Evolutionary conservation across 2,329 filamentous ascomycete species (phyloP), one percentile per base, ranked within the genome.

Genomic region (Pseudophaeomoniella oleicola): DNA sequence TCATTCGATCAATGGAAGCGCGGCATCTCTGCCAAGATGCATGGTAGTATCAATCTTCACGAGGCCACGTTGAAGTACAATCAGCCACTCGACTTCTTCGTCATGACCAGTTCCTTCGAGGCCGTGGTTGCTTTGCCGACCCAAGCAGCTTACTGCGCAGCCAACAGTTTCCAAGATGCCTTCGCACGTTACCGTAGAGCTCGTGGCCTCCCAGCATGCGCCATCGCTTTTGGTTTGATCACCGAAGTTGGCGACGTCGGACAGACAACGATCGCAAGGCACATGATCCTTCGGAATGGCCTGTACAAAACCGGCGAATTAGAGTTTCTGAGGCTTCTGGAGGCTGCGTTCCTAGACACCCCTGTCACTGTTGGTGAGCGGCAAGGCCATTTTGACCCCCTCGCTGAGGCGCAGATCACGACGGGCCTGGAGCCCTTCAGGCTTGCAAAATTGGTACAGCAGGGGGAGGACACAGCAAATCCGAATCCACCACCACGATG

Each of bases 81-180:
- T 0, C 27, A 19, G 2, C 46, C 47, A 3, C 47, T 66, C 5
- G 62, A 64, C 36, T 66, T 66, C 44, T 64, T 65, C 46, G 42
- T 66, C 22, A 43, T 58, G 18, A 46, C 63, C 4, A 60, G 59
- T 1, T 65, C 60, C 0, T 44, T 57, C 11, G 49, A 50, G n/a
- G 54, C 55, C 2, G 48, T 58, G 1, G 36, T 57, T 29, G 52
- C 55, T 6, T 48, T 50, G 29, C 38, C 48, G 12, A 48, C 47
- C 16, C 46, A 60, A 34, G 50, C 51, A 2, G 56, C 51, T 16
- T 64, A 65, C 37, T 50, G 55, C 11, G 52, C 56, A 3, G 59
- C 49, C 1, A 58, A 57, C 27, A 50, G 49, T 0, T 64, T 56
- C 38, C 48, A 57, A n/a, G 55, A 63, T 32, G 40, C 46, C 2